phyloP scores from a whole-genome alignment of 2,329 filamentous ascomycete species.

The Hymenoscyphus salicellus region DNA sequence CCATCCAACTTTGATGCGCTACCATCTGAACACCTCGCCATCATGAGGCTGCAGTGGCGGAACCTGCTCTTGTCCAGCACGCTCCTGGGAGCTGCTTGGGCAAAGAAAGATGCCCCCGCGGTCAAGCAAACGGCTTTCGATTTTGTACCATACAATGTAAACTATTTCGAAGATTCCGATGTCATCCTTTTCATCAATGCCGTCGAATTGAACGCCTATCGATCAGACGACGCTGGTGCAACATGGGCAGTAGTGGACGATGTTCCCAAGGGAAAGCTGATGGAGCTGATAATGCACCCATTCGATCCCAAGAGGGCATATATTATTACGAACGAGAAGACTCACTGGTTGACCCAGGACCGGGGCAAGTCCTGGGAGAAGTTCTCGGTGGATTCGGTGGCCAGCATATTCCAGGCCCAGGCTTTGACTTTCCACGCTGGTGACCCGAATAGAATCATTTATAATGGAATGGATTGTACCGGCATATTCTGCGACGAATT shows the following conservation, averaged over 20 bases:
- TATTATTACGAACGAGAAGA: conserved; percentile 64
- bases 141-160: conserved; percentile 63
- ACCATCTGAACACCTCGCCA: conserved; percentile 26
- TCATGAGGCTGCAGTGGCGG: conserved; percentile 38
- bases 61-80: conserved; percentile 32
- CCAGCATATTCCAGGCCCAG: conserved; percentile 49
- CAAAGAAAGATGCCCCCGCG: conserved; percentile 50
- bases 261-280: conserved; percentile 60
- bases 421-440: conserved; percentile 75
- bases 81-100: conserved; percentile 27
- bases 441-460: conserved; percentile 82
- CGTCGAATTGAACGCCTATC: conserved; percentile 63
- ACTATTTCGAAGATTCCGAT: conserved; percentile 90
- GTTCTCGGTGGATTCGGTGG: conserved; percentile 63
- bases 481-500: conserved; percentile 62
- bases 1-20: conserved; percentile 34
- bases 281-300: conserved; percentile 70
- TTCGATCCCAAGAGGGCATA: conserved; percentile 78
- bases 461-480: conserved; percentile 70
- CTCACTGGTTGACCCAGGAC: conserved; percentile 82
- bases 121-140: conserved; percentile 66
- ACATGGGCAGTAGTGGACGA: conserved; percentile 67
- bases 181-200: conserved; percentile 72
- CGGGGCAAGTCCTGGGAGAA: conserved; percentile 75
- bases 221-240: conserved; percentile 76